Conservation (phyloP, 2,329 filamentous ascomycete species). For the Tolypocladium tropicale region DNA sequence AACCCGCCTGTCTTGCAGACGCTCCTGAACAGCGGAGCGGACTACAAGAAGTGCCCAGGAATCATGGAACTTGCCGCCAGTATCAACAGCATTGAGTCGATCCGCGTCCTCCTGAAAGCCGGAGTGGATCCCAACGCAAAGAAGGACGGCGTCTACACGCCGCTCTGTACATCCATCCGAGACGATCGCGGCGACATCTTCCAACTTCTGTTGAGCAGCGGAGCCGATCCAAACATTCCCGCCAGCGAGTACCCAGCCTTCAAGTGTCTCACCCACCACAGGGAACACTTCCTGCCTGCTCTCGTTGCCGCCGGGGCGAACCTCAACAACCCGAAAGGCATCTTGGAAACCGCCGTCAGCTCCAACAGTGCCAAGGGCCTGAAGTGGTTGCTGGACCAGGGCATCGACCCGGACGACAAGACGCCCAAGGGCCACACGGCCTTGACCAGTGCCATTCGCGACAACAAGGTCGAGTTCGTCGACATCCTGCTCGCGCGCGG, state of each 20-base stretch:
- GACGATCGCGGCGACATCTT: constrained; percentile 55
- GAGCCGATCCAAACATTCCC: constrained; percentile 52
- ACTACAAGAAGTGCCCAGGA: constrained; percentile 48
- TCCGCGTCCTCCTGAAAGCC: constrained; percentile 45
- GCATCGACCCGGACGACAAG: constrained; percentile 50
- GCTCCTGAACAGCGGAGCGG: constrained; percentile 48
- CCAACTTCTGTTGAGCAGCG: constrained; percentile 42
- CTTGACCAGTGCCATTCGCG: constrained; percentile 55
- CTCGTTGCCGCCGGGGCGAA: constrained; percentile 52
- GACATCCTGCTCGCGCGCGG: constrained; percentile 47
- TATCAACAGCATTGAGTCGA: constrained; percentile 53
- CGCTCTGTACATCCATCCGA: constrained; percentile 57
- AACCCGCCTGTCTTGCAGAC: constrained; percentile 47
- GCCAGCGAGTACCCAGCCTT: constrained; percentile 56
- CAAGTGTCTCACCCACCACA: constrained; percentile 58
- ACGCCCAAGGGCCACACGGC: constrained; percentile 48
- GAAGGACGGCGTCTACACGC: constrained; percentile 58
- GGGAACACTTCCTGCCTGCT: constrained; percentile 48
- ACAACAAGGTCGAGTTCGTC: constrained; percentile 48
- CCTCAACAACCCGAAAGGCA: constrained; percentile 49
- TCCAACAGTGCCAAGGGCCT: constrained; percentile 52
- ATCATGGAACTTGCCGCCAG: constrained; percentile 55
- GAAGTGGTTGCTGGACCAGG: constrained; percentile 49
- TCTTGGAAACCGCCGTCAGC: constrained; percentile 53
- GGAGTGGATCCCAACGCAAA: constrained; percentile 51